A percentile compares a stretch with the other conserved stretches of the same genome.
These are phyloP conservation scores for Hortiboletus flavorubellus DNA, from an alignment of 768 basidiomycete species.

Conservation along the genomic window DNA sequence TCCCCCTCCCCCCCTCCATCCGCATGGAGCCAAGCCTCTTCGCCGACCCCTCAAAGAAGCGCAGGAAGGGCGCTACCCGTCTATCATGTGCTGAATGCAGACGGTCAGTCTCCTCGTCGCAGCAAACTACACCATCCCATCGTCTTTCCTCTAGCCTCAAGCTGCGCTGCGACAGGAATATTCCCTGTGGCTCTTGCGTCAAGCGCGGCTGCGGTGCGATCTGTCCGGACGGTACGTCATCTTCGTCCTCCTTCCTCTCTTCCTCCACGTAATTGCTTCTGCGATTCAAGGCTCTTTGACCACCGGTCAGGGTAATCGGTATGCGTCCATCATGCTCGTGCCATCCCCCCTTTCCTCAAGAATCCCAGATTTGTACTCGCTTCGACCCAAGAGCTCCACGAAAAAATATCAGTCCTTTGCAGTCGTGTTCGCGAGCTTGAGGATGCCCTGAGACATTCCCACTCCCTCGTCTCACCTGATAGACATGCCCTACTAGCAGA, in stretches of 20 bases:
- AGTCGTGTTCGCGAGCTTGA: constrained; percentile 75
- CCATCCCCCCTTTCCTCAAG: not conserved
- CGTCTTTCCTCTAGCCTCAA: constrained; percentile 21
- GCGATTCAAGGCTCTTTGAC: constrained; percentile 61
- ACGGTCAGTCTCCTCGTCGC: constrained; percentile 39
- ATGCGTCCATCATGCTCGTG: constrained; percentile 9
- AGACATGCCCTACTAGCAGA: constrained; percentile 67
- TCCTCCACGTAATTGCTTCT: constrained; percentile 18
- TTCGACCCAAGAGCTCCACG: constrained; percentile 76
- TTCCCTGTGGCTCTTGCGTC: constrained; percentile 78
- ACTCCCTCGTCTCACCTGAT: constrained; percentile 55
- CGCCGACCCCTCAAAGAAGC: constrained; percentile 47
- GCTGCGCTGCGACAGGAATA: constrained; percentile 60
- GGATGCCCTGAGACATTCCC: constrained; percentile 60
- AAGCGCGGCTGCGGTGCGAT: constrained; percentile 80
- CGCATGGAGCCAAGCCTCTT: constrained; percentile 25
- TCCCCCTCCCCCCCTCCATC: not conserved
- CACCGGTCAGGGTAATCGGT: constrained; percentile 82
- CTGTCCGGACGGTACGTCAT: constrained; percentile 67
- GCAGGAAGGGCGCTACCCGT: constrained; percentile 69
- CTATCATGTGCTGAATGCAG: constrained; percentile 80
- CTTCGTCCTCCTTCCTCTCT: constrained; percentile 6
- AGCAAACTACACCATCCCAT: not conserved
- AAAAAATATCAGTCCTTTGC: constrained; percentile 74
- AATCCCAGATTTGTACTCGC: constrained; percentile 67